Evolutionary conservation across 1,284 basidiomycete species (phyloP), one percentile per base, ranked within the genome.

Genomic region (Heliocybe sulcata): DNA sequence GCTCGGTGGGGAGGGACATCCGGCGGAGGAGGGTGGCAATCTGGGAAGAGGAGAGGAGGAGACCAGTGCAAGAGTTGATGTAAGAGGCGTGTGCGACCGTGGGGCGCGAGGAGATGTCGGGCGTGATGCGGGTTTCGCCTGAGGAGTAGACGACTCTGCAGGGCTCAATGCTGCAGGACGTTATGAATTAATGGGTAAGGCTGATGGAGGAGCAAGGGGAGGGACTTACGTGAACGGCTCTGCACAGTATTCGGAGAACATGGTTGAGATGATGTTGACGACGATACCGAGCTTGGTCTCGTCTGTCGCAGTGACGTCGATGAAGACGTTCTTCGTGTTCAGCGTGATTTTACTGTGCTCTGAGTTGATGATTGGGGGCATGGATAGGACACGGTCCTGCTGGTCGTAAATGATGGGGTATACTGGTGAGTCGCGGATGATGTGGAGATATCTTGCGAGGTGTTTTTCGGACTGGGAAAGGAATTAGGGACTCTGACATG

Each of bases 301-400:
- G 69, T 99, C 97, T n/a, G 93, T 96, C 6, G 94, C 96, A 4
- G 97, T 99, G 49, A 94, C 85, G 70, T 99, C 97, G 63, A 99
- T 92, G 72, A 98, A 98, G 67, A 99, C 79, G 71, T 99, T 98
- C 57, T 80, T 83, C 12, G 97, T 99, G 68, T 94, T 87, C 59
- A 98, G 77, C 0, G 93, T 92, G 65, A 99, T 99, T 77, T 98
- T 99, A 68, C 93, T 97, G 72, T 94, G 91, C 60, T 97, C 87
- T 4, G 94, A 96, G 74, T 98, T 98, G 74, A 98, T 97, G 70
- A 99, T 98, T 1, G 97, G 97, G 26, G 97, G 97, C 88, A 99
- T 94, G 11, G 94, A 97, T 19, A 97, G 79, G 1, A 99, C 96
- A 31, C 77, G 83, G 66, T 92, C 87, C 56, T 90, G 78, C 20